Base-by-base conservation (phyloP, 2,329 filamentous ascomycete genomes). In the Ascochyta rabiei region DNA sequence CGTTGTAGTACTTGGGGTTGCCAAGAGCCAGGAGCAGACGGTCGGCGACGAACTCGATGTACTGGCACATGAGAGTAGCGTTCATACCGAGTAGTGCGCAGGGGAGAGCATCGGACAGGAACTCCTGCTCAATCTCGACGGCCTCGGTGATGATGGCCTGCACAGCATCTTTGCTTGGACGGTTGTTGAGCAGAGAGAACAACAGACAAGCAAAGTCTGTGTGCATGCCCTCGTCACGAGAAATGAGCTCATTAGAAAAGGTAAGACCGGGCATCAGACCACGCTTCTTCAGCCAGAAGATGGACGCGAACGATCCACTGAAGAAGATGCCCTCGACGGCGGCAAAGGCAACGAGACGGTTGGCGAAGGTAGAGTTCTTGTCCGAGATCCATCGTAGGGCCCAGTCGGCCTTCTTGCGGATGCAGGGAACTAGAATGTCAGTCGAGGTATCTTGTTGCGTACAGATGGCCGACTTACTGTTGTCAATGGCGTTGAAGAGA, bases 281-380 rank as follows among this genome's bases (percentile, higher is more conserved):
- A 77, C 96, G 95, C 89, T 99, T 99, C 90, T 98, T 99, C 74
- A 99, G 84, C 95, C 95, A 99, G 86, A 99, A 99, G 81, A 99
- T 98, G 66, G 95, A 96, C 4, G 95, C 95, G 72, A 99, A 99
- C 21, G 95, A 96, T 62, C 95, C 95, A 68, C 89, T 95, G 87
- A 99, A 99, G 88, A 99, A 99, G 82, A 99, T 99, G 75, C 95
- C 95, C 82, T 99, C 95, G 49, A 99, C 93, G 39, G 95, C 95
- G 62, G 95, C 95, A 70, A 99, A 99, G 64, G 95, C 95, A 61
- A 99, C 89, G 16, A 99, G 88, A 70, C 95, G 93, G 81, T 93
- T 91, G 58, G 91, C 95, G 70, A 98, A 99, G 63, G 92, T 96
- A 4, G 93, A 96, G 74, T 95, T 85, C 78, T 90, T 89, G 80